Base-by-base conservation (phyloP, 2,329 filamentous ascomycete genomes). In the Talaromyces pinophilus region DNA sequence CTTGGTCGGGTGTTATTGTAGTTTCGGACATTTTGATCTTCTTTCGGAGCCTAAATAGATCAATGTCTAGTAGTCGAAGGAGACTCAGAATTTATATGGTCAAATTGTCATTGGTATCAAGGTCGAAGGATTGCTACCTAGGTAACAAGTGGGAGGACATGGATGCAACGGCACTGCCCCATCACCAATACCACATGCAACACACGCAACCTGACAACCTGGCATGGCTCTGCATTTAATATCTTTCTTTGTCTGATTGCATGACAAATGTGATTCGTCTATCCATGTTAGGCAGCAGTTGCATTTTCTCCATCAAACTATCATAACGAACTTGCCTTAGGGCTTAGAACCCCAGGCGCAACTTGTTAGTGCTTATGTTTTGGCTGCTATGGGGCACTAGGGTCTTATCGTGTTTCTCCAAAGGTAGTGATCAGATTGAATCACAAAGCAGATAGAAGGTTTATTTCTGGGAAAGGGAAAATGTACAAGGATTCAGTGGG, bases 21-120 rank as follows among this genome's bases (percentile, higher is more conserved):
- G 19, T 65, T 13, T 65, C 48, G 63, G 50, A 55, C 50, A 55
- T 55, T 55, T 54, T n/a, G 19, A 6, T 48, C 8, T 48, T 48
- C 40, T 42, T 42, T 6, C 5, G 3, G 40, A 10, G 33, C 13
- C 40, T 22, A 48, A 10, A 48, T 19, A 10, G 2, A 22, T 10
- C 2, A 25, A 25, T 13, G 10, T 48, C 5, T 22, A 10, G 19
- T 42, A 48, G 35, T 38, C 35, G 35, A 38, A 38, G 35, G 35
- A 15, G 35, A 38, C 15, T 38, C 11, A 13, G 3, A 5, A 38
- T 38, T 35, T 15, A 38, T 15, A 38, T 38, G 11, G 35, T 15
- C 35, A 38, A 38, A 38, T 15, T 38, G 35, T 38, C 35, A 15
- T 13, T 13, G 35, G 10, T 33, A 33, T 33, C 30, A 33, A 33